Percentiles rank a stretch among this genome's conserved stretches.
Conservation (phyloP, 1,284 basidiomycete genomes). For the Porogramme epimiltina region DNA sequence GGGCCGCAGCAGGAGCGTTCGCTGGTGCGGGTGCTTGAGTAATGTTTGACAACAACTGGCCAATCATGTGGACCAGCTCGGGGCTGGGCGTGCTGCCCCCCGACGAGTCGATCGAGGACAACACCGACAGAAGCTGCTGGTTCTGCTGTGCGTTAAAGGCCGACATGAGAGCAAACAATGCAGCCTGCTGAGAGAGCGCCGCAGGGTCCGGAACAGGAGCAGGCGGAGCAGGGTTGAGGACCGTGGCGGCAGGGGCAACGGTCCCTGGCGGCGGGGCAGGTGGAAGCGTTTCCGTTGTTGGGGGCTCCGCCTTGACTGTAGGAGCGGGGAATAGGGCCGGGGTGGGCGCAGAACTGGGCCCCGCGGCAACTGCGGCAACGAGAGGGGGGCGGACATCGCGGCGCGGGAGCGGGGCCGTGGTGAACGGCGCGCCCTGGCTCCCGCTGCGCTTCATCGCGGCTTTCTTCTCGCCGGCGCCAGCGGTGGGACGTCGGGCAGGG, state of each 20-base stretch:
- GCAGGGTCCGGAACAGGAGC: not conserved
- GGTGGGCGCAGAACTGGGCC: not conserved
- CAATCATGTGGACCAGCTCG: slow-evolving; percentile 27
- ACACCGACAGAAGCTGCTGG: slow-evolving; percentile 23
- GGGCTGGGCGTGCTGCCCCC: slow-evolving; percentile 14
- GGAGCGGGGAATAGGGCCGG: not conserved
- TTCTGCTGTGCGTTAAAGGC: slow-evolving; percentile 19
- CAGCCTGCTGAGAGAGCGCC: slow-evolving; percentile 4
- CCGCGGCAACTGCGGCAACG: no score
- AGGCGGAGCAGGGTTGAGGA: not conserved
- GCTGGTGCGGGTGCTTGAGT: slow-evolving; percentile 1
- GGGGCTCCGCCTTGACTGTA: not conserved
- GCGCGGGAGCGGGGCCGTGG: slow-evolving; percentile 10
- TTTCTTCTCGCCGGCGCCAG: slow-evolving; percentile 10
- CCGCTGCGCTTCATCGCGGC: slow-evolving; percentile 5
- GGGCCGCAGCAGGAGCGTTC: not conserved
- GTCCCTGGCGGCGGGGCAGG: not conserved
- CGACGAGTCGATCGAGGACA: slow-evolving; percentile 29
- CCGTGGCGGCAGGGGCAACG: not conserved
- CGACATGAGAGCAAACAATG: slow-evolving; percentile 14
- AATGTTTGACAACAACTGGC: slow-evolving; percentile 17
- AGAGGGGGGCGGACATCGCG: no score
- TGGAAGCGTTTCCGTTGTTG: not conserved
- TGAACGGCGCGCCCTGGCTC: slow-evolving; percentile 12
- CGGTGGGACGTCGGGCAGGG: slow-evolving; percentile 12